Evolutionary conservation across 2,329 filamentous ascomycete genomes (phyloP).

Genomic region (Tolypocladium endophyticum): DNA sequence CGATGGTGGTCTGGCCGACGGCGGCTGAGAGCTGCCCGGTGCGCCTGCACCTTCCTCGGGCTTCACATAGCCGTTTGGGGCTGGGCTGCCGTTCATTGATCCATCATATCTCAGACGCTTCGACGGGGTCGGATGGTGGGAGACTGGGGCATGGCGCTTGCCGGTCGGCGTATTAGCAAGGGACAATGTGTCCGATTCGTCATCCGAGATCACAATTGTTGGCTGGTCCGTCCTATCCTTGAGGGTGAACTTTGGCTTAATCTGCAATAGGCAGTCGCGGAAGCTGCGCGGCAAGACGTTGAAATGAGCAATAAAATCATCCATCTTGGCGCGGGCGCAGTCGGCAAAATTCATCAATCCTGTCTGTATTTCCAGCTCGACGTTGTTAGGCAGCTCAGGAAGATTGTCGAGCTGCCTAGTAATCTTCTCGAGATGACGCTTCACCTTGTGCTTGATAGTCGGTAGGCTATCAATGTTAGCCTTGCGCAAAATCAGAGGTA

Average conservation of each 20-base stretch:
- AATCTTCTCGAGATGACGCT: conserved; percentile 38
- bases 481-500: neutral
- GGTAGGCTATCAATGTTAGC: conserved; percentile 30
- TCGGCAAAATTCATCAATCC: conserved; percentile 48
- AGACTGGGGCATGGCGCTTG: conserved; percentile 17
- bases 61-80: conserved; percentile 21
- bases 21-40: conserved; percentile 2
- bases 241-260: conserved; percentile 37
- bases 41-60: conserved; percentile 18
- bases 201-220: conserved; percentile 26
- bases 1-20: conserved; percentile 3
- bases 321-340: conserved; percentile 39
- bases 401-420: conserved; percentile 43
- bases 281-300: conserved; percentile 41
- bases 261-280: conserved; percentile 29
- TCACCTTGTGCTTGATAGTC: conserved; percentile 42
- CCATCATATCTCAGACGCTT: conserved; percentile 19
- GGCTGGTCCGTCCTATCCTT: conserved; percentile 23
- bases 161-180: conserved; percentile 12
- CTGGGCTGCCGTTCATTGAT: neutral
- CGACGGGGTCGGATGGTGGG: conserved; percentile 19
- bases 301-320: conserved; percentile 33
- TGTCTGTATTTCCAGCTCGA: conserved; percentile 53
- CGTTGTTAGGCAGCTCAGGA: conserved; percentile 58
- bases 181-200: conserved; percentile 25